Evolutionary conservation across 176 grass and related monocot genomes (phyloP), one percentile per base, ranked within the genome.

Genomic region (Avena eriantha): DNA sequence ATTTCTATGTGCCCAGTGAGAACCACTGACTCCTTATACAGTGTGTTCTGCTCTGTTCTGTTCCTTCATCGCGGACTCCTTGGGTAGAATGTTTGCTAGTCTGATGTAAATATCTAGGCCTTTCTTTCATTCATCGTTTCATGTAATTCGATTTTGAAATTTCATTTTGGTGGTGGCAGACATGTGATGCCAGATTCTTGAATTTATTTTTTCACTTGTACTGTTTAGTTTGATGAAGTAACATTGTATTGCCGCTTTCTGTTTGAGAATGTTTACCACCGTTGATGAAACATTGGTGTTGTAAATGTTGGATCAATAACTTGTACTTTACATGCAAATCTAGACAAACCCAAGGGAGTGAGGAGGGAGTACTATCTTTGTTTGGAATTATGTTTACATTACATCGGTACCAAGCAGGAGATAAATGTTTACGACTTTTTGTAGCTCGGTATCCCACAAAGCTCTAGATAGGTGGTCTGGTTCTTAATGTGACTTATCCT

Each of bases 1-100:
- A 91, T 88, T 99, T 99, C 87, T 96, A 91, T 66, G 76, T 93
- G 45, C 94, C 97, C 14, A 91, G 85, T 21, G 80, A 94, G 58
- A 95, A 92, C n/a, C 93, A 74, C 19, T 87, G 47, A 90, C 31
- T 39, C 70, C 31, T 55, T 81, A 69, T 58, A 14, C 21, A n/a
- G n/a, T n/a, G 7, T 21, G 54, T 17, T 72, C 51, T 23, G 18
- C 10, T 63, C 45, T 9, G 1, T 4, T 35, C 14, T 64, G 43
- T 88, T 74, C 24, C 46, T 34, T 47, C 10, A 17, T 11, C 67
- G 43, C 17, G 49, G 64, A 54, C 50, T 57, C 29, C 46, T 60
- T 23, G 10, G 23, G 53, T 81, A 88, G 89, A 76, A 87, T 50
- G 49, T 16, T 74, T 49, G 80, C 2, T 70, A 83, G 74, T 22